These are phyloP conservation scores for Sarocladium oryzae DNA, from an alignment of 2,329 filamentous ascomycete species.

Conservation along the genomic window DNA sequence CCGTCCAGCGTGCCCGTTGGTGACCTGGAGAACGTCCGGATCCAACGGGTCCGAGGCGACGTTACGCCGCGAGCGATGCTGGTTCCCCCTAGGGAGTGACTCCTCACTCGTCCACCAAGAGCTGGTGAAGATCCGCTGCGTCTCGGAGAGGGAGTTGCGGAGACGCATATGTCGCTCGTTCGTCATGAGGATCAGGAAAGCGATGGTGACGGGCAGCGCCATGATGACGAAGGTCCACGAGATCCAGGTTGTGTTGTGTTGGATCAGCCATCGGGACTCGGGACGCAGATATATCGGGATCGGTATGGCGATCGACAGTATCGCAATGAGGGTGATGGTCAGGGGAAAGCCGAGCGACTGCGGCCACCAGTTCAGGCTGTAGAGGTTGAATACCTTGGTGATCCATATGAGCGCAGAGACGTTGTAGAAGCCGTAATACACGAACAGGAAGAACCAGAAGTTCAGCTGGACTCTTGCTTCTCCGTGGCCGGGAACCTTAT, in stretches of 20 bases:
- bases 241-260: conserved; percentile 63
- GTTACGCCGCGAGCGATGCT: conserved; percentile 23
- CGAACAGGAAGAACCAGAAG: conserved; percentile 66
- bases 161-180: conserved; percentile 58
- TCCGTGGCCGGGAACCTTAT: conserved; percentile 54
- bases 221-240: conserved; percentile 65
- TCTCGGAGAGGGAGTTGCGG: conserved; percentile 56
- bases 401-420: conserved; percentile 63
- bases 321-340: conserved; percentile 56
- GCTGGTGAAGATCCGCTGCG: conserved; percentile 59
- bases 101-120: conserved; percentile 58
- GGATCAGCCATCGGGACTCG: conserved; percentile 45
- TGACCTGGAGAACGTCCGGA: conserved; percentile 12
- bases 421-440: conserved; percentile 66
- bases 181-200: conserved; percentile 56
- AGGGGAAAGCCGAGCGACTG: conserved; percentile 55
- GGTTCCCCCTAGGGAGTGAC: conserved; percentile 25
- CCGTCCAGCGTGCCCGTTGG: background rate
- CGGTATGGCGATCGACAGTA: conserved; percentile 52
- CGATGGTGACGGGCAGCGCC: conserved; percentile 61
- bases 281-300: conserved; percentile 54
- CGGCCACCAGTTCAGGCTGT: conserved; percentile 67
- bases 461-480: conserved; percentile 57
- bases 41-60: conserved; percentile 24
- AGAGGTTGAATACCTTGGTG: conserved; percentile 65